These are phyloP conservation scores for Sugiyamaella grinbergsii DNA, from an alignment of 1,139 yeast species.

Conservation along the genomic window DNA sequence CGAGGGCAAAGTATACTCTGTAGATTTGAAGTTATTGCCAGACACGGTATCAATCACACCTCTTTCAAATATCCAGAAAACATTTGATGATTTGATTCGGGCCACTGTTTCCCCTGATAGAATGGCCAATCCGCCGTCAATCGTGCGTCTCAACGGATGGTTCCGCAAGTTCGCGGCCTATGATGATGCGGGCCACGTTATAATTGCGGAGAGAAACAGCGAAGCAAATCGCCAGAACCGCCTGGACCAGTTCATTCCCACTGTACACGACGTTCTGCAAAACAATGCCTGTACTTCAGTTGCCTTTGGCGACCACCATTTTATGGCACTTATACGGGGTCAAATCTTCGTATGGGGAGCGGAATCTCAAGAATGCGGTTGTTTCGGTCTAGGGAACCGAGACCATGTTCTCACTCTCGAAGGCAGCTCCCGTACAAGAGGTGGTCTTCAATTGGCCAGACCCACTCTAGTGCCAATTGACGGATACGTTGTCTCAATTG, in stretches of 20 bases:
- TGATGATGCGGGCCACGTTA: conserved; percentile 53
- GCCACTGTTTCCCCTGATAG: conserved; percentile 14
- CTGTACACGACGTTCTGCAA: conserved; percentile 51
- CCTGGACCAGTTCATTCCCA: conserved; percentile 37
- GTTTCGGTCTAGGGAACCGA: conserved; percentile 64
- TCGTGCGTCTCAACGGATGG: conserved; percentile 52
- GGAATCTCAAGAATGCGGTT: conserved; percentile 66
- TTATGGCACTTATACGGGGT: conserved; percentile 64
- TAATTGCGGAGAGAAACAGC: conserved; percentile 33
- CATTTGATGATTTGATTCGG: conserved; percentile 29
- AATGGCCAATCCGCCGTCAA: conserved; percentile 38
- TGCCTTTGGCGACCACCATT: conserved; percentile 76
- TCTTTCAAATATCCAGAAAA: conserved; percentile 14
- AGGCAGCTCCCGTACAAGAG: conserved; percentile 41
- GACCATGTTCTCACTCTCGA: conserved; percentile 36
- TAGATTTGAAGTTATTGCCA: conserved; percentile 32
- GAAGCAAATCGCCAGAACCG: conserved; percentile 37
- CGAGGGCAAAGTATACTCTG: conserved; percentile 51
- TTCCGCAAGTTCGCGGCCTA: conserved; percentile 56
- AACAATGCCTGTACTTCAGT: conserved; percentile 56
- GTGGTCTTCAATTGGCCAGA: conserved; percentile 47
- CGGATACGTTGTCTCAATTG: conserved; percentile 54
- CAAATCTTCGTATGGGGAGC: conserved; percentile 69
- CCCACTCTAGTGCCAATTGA: conserved; percentile 50
- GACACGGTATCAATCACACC: neutral